Evolutionary conservation across 352 stramenopile species (phyloP).

Genomic region (Globisporangium polare): DNA sequence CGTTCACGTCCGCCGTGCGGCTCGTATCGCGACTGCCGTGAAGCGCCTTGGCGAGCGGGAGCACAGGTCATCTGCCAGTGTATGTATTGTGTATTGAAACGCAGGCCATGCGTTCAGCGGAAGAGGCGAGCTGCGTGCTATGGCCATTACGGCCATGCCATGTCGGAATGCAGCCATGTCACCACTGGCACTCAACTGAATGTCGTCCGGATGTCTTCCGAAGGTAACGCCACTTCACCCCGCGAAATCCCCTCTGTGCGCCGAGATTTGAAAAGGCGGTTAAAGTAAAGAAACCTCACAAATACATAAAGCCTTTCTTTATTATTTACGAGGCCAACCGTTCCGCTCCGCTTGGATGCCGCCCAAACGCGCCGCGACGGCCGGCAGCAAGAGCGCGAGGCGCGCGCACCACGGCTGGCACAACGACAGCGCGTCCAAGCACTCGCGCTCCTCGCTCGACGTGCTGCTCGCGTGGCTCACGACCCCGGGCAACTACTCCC

Average conservation of each 20-base stretch:
- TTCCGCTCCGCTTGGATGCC: background rate
- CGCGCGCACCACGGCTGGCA: conserved; percentile 12
- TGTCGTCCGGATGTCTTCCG: conserved; percentile 1
- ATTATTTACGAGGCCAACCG: background rate
- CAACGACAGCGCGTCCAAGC: conserved; percentile 4
- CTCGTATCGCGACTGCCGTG: conserved; percentile 31
- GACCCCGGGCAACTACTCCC: conserved; percentile 26
- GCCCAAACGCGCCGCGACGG: background rate
- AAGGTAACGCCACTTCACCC: background rate
- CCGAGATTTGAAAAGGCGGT: background rate
- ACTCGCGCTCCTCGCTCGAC: conserved; percentile 21
- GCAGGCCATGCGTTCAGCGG: background rate
- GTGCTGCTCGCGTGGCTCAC: conserved; percentile 32
- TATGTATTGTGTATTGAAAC: background rate
- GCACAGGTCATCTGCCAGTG: background rate
- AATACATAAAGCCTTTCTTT: too few species aligned
- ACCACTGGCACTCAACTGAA: background rate
- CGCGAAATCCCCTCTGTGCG: background rate
- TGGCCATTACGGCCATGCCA: background rate
- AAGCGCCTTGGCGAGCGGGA: background rate
- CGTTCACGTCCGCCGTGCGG: conserved; percentile 37
- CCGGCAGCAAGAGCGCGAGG: background rate
- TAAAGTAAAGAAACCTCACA: too few species aligned
- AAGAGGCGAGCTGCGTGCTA: background rate
- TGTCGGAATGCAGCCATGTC: background rate